Conservation (phyloP, 2,329 filamentous ascomycete species). For the Aureobasidium pullulans region DNA sequence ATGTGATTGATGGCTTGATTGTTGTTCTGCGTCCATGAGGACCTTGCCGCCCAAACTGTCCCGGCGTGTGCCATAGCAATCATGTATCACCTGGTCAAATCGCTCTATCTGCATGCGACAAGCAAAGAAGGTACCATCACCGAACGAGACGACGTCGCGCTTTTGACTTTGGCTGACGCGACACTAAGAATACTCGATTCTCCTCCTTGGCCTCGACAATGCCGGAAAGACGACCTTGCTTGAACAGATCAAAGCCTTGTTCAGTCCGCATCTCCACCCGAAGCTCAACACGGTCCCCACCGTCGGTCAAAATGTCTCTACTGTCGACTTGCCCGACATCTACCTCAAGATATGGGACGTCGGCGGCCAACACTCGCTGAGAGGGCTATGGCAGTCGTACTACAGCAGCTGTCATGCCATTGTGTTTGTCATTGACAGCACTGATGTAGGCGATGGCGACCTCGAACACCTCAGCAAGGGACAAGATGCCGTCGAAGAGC, state of each 20-base stretch:
- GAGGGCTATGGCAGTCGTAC: conserved; percentile 92
- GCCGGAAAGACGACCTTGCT: conserved; percentile 98
- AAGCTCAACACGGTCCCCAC: conserved; percentile 83
- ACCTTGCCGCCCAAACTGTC: neutral
- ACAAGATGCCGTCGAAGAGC: conserved; percentile 20
- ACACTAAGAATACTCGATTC: conserved; percentile 79
- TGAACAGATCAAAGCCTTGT: conserved; percentile 89
- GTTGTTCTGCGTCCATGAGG: neutral
- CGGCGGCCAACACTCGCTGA: conserved; percentile 81
- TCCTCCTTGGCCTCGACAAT: conserved; percentile 94
- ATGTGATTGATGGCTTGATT: conserved; percentile 1
- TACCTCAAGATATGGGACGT: conserved; percentile 99
- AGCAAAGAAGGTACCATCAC: conserved; percentile 75
- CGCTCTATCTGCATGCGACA: conserved; percentile 87
- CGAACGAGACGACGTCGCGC: neutral
- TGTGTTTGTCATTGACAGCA: conserved; percentile 94
- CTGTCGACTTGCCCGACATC: conserved; percentile 84
- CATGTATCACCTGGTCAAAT: conserved; percentile 96
- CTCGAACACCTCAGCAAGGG: conserved; percentile 44
- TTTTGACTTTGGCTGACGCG: conserved; percentile 1
- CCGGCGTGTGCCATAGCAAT: neutral
- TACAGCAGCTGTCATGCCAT: conserved; percentile 92
- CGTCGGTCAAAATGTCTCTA: conserved; percentile 93
- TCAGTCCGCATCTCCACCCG: conserved; percentile 58
- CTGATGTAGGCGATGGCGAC: conserved; percentile 80